These are phyloP conservation scores for Atkinsonella hypoxylon DNA, from an alignment of 2,329 filamentous ascomycete species.

Conservation along the genomic window DNA sequence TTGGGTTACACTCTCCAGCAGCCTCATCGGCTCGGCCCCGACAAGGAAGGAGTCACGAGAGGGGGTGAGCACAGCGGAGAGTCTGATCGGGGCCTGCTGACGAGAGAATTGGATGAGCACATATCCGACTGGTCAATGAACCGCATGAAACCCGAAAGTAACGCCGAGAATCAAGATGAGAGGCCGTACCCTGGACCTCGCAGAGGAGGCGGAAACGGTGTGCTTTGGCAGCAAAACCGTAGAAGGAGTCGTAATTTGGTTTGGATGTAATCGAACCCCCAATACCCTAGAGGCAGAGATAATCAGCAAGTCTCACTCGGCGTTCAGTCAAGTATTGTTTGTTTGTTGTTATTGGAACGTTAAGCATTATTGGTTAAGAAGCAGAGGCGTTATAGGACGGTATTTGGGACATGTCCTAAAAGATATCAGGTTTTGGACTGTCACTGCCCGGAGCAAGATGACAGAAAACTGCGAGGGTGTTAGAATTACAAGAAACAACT, in stretches of 20 bases:
- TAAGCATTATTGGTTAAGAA: neutral
- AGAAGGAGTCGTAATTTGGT: constrained; percentile 34
- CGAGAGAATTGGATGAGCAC: constrained; percentile 30
- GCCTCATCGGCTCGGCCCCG: neutral
- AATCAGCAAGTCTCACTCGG: neutral
- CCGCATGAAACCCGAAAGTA: constrained; percentile 21
- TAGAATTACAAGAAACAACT: neutral
- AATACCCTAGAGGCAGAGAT: neutral
- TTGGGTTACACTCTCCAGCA: neutral
- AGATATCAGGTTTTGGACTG: neutral
- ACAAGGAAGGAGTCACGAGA: constrained; percentile 10
- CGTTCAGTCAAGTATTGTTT: neutral
- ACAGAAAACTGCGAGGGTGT: neutral
- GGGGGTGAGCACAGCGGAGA: constrained; percentile 16
- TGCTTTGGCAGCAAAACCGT: constrained; percentile 43
- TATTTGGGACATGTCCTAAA: neutral
- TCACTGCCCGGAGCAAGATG: neutral
- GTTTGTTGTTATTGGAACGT: neutral
- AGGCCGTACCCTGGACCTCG: constrained; percentile 13
- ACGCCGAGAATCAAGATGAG: constrained; percentile 9
- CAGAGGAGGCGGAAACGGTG: constrained; percentile 23
- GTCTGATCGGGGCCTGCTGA: constrained; percentile 27
- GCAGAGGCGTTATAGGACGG: constrained; percentile 1
- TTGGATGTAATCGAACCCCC: constrained; percentile 27
- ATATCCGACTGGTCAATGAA: constrained; percentile 30